A percentile compares a stretch with the other conserved stretches of the same genome.
Conservation (phyloP, 2,329 filamentous ascomycete genomes). For the Lachnellula occidentalis region DNA sequence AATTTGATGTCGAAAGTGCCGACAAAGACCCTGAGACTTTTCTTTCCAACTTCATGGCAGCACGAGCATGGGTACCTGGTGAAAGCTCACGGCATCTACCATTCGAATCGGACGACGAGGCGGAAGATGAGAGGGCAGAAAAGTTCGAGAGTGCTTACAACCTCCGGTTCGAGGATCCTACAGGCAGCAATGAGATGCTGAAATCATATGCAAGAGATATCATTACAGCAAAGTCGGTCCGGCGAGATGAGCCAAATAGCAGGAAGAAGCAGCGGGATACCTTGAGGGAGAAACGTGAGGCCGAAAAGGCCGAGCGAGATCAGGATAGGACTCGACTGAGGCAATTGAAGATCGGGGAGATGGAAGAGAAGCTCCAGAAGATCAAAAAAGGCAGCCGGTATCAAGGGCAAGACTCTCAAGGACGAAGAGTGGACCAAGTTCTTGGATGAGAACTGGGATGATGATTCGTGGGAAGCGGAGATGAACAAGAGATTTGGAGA, state of each 20-base stretch:
- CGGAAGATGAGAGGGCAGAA: constrained; percentile 67
- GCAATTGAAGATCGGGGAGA: constrained; percentile 85
- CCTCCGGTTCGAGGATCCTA: constrained; percentile 88
- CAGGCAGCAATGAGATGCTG: constrained; percentile 79
- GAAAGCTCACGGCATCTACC: constrained; percentile 65
- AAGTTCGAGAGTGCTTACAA: constrained; percentile 93
- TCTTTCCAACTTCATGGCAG: constrained; percentile 91
- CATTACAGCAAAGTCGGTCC: constrained; percentile 74
- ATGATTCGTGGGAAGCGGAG: constrained; percentile 83
- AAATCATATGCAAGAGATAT: constrained; percentile 86
- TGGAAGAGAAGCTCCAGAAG: constrained; percentile 77
- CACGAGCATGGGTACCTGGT: constrained; percentile 79
- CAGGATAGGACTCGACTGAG: constrained; percentile 79
- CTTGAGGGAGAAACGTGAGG: constrained; percentile 72
- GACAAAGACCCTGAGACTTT: constrained; percentile 88
- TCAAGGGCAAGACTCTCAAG: constrained; percentile 59
- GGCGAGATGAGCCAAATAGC: constrained; percentile 73
- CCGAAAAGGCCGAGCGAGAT: constrained; percentile 67
- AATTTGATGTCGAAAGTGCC: constrained; percentile 66
- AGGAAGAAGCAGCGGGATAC: constrained; percentile 74
- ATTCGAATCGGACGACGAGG: constrained; percentile 84
- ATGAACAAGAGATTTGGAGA: constrained; percentile 88
- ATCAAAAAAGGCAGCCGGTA: constrained; percentile 87
- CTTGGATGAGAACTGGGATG: constrained; percentile 82
- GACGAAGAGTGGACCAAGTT: constrained; percentile 82